phyloP scores from a whole-genome alignment of 805 yeast species.

The Spathaspora girioi region DNA sequence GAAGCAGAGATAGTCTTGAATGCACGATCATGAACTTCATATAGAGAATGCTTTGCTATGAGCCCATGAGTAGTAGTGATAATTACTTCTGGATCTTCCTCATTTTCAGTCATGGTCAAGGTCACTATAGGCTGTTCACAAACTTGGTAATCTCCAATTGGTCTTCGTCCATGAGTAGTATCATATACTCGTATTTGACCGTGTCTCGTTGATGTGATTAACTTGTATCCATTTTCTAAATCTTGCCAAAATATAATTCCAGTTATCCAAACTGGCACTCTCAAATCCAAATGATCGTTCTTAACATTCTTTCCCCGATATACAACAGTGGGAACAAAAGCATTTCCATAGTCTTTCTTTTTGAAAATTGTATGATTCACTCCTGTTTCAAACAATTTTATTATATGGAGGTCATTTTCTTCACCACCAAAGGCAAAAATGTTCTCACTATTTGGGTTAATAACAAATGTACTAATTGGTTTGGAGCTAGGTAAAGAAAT shows the following conservation, averaged over 20 bases:
- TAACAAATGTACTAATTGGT: conserved; percentile 46
- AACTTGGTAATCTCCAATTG: conserved; percentile 53
- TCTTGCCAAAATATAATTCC: conserved; percentile 45
- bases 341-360: conserved; percentile 14
- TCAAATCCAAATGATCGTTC: conserved; percentile 69
- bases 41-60: conserved; percentile 50
- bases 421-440: conserved; percentile 83
- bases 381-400: conserved; percentile 31
- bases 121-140: conserved; percentile 53
- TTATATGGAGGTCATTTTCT: conserved; percentile 64
- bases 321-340: conserved; percentile 27
- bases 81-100: conserved; percentile 46
- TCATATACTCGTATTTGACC: conserved; percentile 79
- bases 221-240: conserved; percentile 37
- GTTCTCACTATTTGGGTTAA: conserved; percentile 46
- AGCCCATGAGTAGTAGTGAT: conserved; percentile 69
- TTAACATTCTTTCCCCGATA: conserved; percentile 83
- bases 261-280: conserved; percentile 80
- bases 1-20: conserved; percentile 36
- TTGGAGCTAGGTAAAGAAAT: conserved; percentile 34
- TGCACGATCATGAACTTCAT: conserved; percentile 32
- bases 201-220: conserved; percentile 66
- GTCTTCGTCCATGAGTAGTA: conserved; percentile 64
- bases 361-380: conserved; percentile 15
- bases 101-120: conserved; percentile 29